These are phyloP conservation scores for Zygosaccharomyces kombuchaensis DNA, from an alignment of 805 yeast genomes.

Conservation along the genomic window DNA sequence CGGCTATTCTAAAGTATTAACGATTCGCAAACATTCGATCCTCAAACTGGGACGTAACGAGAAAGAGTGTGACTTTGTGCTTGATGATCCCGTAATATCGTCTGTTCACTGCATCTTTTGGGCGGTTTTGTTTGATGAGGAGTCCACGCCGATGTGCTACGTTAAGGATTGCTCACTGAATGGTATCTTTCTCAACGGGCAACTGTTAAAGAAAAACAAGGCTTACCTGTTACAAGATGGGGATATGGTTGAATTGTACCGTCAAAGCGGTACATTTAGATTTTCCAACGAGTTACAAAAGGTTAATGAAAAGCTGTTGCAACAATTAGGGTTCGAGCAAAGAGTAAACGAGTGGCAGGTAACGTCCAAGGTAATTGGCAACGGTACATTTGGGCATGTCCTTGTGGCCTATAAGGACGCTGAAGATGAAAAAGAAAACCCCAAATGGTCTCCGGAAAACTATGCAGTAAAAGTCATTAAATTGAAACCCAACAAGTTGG, in stretches of 20 bases:
- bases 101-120: slow-evolving; percentile 46
- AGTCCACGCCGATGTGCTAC: slow-evolving; percentile 44
- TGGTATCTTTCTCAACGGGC: slow-evolving; percentile 46
- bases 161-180: slow-evolving; percentile 49
- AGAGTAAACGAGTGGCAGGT: slow-evolving; percentile 41
- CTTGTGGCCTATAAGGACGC: slow-evolving; percentile 15
- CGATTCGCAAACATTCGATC: slow-evolving; percentile 31
- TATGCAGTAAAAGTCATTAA: slow-evolving; percentile 50
- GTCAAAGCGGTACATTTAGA: slow-evolving; percentile 8
- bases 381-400: slow-evolving; percentile 58
- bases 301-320: slow-evolving; percentile 15
- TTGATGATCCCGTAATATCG: slow-evolving; percentile 42
- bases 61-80: slow-evolving; percentile 32
- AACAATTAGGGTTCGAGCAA: slow-evolving; percentile 20
- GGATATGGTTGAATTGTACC: slow-evolving; percentile 40
- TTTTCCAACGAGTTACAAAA: slow-evolving; percentile 6
- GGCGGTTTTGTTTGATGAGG: slow-evolving; percentile 48
- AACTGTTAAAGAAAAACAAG: slow-evolving; percentile 29
- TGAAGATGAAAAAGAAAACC: slow-evolving; percentile 19
- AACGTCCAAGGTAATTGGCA: slow-evolving; percentile 42
- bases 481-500: slow-evolving; percentile 28
- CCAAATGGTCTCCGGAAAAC: slow-evolving; percentile 24
- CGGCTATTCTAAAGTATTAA: slow-evolving; percentile 11
- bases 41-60: slow-evolving; percentile 44
- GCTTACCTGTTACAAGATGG: slow-evolving; percentile 36